Evolutionary conservation across 768 basidiomycete genomes (phyloP).

Genomic region (Leucocoprinus sp.): DNA sequence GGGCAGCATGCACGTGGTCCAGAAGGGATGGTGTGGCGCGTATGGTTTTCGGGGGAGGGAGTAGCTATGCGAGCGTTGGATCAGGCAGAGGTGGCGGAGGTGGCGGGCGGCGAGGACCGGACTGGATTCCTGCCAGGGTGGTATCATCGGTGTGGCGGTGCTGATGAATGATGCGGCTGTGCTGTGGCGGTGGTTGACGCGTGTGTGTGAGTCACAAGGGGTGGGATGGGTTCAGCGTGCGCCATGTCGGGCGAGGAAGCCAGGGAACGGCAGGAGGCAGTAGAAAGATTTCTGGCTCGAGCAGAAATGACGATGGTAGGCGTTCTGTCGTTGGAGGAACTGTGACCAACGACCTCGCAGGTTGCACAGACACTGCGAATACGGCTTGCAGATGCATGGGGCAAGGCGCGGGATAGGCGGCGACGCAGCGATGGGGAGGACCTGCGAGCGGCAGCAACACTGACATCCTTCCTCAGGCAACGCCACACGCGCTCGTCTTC

Average conservation of each 20-base stretch:
- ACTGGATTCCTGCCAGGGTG: slow-evolving; percentile 74
- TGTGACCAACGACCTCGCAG: too few species aligned
- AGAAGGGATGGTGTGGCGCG: slow-evolving; percentile 52
- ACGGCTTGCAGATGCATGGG: slow-evolving; percentile 75
- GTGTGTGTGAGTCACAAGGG: too few species aligned
- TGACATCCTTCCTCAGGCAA: slow-evolving; percentile 64
- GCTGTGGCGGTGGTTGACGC: too few species aligned
- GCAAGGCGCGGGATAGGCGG: too few species aligned
- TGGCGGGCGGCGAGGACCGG: slow-evolving; percentile 58
- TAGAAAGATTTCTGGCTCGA: slow-evolving; percentile 69
- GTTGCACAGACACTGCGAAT: slow-evolving; percentile 75
- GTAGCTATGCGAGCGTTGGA: slow-evolving; percentile 44
- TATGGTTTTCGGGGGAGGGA: slow-evolving; percentile 48
- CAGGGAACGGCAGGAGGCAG: slow-evolving; percentile 51
- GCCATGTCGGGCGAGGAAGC: slow-evolving; percentile 28
- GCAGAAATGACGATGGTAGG: slow-evolving; percentile 78
- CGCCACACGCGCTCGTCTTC: slow-evolving; percentile 49
- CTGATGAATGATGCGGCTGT: too few species aligned
- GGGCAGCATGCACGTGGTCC: slow-evolving; percentile 18
- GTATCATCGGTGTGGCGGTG: too few species aligned
- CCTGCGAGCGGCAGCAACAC: slow-evolving; percentile 76
- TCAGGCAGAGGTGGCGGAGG: slow-evolving; percentile 42
- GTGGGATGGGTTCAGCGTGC: slow-evolving; percentile 27
- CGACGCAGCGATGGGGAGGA: too few species aligned
- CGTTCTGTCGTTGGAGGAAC: slow-evolving; percentile 17